Evolutionary conservation across 169 alveolate species (phyloP), one percentile per base, ranked within the genome.

Genomic region (Neospora caninum): DNA sequence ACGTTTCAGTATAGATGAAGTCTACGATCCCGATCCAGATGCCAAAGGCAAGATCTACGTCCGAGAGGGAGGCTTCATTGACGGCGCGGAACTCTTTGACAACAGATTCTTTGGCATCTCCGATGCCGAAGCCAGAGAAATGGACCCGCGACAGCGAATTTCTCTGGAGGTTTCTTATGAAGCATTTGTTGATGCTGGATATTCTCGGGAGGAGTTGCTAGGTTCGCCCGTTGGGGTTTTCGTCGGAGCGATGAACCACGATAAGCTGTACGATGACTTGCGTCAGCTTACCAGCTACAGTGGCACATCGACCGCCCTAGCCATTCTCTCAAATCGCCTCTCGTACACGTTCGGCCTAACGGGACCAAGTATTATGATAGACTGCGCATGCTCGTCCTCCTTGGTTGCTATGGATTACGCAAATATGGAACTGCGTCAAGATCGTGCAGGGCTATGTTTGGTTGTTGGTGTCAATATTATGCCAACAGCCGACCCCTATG

Each of bases 11-110:
- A 92, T 95, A 54, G 97, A 96, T 41, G 96, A 86, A 4, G 94
- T 86, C 82, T 97, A 94, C 88, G 96, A 96, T 64, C 92, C 95
- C 0, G 98, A 97, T 80, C 91, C 95, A 2, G 97, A 97, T 58
- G 93, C 97, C 10, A 93, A 91, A 7, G 97, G 96, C 39, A 96
- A 95, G 86, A 97, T 95, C 94, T 95, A 95, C 67, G 88, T 88
- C 16, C 41, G 89, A 29, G 94, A 53, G 13, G 91, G 87, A 73
- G 95, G 92, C 31, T 93, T 93, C 69, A 93, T 93, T 36, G 94
- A 88, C n/a, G 39, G n/a, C 25, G 91, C 73, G 53, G 94, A 93
- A 39, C 73, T 69, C 16, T 96, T 96, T 87, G 97, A 96, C 80
- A 94, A 93, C 70, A 69, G 94, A 25, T 95, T 94, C 88, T 96